phyloP scores from a whole-genome alignment of 176 grass and related monocot species.

The Oryza rufipogon region DNA sequence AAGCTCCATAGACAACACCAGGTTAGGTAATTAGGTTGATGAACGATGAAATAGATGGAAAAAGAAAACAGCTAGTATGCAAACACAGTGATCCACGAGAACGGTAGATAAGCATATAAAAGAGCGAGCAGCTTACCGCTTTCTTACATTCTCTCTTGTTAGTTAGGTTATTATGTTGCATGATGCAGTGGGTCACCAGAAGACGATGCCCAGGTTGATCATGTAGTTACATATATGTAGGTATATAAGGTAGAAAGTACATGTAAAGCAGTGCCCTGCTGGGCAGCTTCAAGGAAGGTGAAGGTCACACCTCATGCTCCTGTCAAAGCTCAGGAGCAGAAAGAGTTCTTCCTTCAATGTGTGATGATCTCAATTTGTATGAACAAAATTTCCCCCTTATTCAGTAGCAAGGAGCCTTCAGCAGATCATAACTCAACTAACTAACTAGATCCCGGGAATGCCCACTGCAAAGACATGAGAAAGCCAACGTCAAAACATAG shows the following conservation, averaged over 20 bases:
- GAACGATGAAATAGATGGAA: neutral
- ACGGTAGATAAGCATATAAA: neutral
- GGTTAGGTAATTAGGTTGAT: neutral
- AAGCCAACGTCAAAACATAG: neutral
- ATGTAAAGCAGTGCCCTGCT: neutral
- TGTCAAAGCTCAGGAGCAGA: conserved; percentile 15
- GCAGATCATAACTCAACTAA: neutral
- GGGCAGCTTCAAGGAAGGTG: neutral
- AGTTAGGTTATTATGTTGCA: neutral
- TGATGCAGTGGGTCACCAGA: neutral
- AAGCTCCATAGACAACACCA: neutral
- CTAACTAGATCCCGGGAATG: neutral
- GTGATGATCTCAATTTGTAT: neutral
- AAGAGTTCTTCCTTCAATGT: neutral
- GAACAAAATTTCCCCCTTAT: conserved; percentile 22
- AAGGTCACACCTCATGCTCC: conserved; percentile 1
- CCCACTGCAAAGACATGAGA: conserved; percentile 4
- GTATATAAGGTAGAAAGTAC: neutral
- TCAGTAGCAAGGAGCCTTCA: conserved; percentile 4
- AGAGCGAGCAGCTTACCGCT: neutral
- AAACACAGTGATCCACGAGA: neutral
- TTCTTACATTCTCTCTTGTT: neutral
- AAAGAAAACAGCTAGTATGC: neutral
- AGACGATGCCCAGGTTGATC: neutral
- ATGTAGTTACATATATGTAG: neutral